Evolutionary conservation across 2,329 filamentous ascomycete species (phyloP).

Genomic region (Ophioceras dolichostomum): DNA sequence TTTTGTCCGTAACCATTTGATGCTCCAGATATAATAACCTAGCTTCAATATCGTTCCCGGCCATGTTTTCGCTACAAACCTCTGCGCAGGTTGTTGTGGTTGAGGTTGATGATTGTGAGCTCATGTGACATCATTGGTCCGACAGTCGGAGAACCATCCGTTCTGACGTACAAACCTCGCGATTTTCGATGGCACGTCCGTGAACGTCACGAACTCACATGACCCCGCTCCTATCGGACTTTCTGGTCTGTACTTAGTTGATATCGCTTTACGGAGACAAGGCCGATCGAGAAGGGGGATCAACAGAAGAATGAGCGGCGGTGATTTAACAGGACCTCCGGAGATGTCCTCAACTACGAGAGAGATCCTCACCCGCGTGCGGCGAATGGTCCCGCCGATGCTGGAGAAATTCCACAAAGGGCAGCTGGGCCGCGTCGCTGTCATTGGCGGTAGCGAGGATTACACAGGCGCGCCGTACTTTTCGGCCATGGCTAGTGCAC

Average conservation of each 20-base stretch:
- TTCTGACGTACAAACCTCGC: not conserved
- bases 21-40: no score
- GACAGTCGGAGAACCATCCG: no score
- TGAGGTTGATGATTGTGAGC: no score
- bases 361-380: conserved; percentile 66
- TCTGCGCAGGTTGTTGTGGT: no score
- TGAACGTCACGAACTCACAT: not conserved
- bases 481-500: conserved; percentile 90
- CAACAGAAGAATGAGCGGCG: no score
- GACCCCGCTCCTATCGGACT: not conserved
- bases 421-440: conserved; percentile 80
- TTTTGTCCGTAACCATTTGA: conserved; percentile 35
- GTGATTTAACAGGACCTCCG: no score
- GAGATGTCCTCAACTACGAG: conserved; percentile 59
- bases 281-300: no score
- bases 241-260: not conserved
- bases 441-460: conserved; percentile 90
- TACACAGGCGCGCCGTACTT: conserved; percentile 98
- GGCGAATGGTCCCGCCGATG: conserved; percentile 89
- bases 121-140: no score
- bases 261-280: no score
- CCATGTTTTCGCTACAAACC: no score
- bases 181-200: not conserved
- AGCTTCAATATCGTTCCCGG: no score
- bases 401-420: conserved; percentile 92